Evolutionary conservation across 169 alveolate genomes (phyloP).

Genomic region (Besnoitia besnoiti): DNA sequence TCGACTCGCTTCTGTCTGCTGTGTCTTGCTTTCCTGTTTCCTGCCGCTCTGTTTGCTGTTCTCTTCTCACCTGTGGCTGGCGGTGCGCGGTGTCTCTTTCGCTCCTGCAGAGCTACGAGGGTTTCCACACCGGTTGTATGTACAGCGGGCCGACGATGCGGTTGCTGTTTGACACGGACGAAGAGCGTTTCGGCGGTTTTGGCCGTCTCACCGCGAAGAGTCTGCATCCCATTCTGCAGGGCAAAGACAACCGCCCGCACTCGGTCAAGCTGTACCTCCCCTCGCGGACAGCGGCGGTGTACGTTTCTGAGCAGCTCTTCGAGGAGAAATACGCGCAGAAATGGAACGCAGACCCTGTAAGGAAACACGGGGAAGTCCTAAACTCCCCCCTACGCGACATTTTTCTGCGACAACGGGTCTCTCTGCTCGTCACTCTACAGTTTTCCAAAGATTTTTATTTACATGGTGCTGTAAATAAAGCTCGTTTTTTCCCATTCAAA

Average conservation of each 20-base stretch:
- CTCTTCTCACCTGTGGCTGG: neutral
- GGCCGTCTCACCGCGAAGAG: conserved; percentile 64
- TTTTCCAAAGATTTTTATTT: too few species aligned
- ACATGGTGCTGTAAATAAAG: too few species aligned
- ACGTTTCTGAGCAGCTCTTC: conserved; percentile 42
- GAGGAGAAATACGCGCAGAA: neutral
- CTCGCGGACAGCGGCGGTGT: conserved; percentile 62
- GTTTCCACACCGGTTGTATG: conserved; percentile 69
- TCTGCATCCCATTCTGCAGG: conserved; percentile 52
- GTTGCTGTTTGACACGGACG: conserved; percentile 74
- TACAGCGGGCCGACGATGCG: conserved; percentile 66
- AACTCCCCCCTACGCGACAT: too few species aligned
- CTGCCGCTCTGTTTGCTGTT: neutral
- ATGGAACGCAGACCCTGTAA: conserved; percentile 15
- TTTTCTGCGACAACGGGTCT: too few species aligned
- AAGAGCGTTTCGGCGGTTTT: conserved; percentile 76
- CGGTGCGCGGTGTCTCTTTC: neutral
- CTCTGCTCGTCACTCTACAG: too few species aligned
- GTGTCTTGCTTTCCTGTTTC: too few species aligned
- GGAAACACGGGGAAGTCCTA: neutral
- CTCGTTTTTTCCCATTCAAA: too few species aligned
- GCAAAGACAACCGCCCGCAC: conserved; percentile 62
- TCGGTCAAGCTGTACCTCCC: conserved; percentile 66
- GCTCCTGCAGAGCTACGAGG: conserved; percentile 58
- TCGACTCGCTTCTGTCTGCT: neutral